Evolutionary conservation across 2,329 filamentous ascomycete species (phyloP), one percentile per base, ranked within the genome.

Genomic region (Fusarium multiceps): DNA sequence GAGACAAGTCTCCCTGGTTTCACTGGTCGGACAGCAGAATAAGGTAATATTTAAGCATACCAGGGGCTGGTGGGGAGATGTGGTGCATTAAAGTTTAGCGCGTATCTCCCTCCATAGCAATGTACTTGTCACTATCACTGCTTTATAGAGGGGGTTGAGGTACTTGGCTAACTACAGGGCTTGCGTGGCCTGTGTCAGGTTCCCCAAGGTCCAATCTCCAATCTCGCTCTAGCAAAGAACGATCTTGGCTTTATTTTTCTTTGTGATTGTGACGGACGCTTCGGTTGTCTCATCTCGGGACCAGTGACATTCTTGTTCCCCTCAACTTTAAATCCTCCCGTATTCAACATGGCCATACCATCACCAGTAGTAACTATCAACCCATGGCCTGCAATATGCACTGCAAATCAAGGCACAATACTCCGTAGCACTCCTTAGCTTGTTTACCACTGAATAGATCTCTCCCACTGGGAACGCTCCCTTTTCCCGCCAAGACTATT

Each of bases 41-140:
- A 74, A 74, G 72, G 72, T 74, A 74, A 74, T 67, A 74, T 74
- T 74, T 74, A 74, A 74, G 72, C 72, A 74, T 74, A 74, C 67
- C 71, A 71, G 72, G 69, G 62, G 63, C 46, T 62, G 58, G 50
- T 46, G 53, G 23, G 45, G 28, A 64, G 47, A 60, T 42, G 40
- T 62, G 68, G 68, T 50, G 64, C 49, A 73, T 73, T 73, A 72
- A 67, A 73, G 68, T 73, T 73, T 72, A 72, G 71, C 63, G 66
- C 50, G 27, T 0, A 9, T 11, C 5, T 10, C 9, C 16, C 32
- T 18, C 16, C 32, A 18, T 37, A 37, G n/a, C n/a, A n/a, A n/a
- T n/a, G n/a, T n/a, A n/a, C n/a, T n/a, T n/a, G n/a, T n/a, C n/a
- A n/a, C n/a, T n/a, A n/a, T n/a, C n/a, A n/a, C n/a, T n/a, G n/a